phyloP scores from a whole-genome alignment of 2,329 filamentous ascomycete species.

The Aureobasidium sp. region DNA sequence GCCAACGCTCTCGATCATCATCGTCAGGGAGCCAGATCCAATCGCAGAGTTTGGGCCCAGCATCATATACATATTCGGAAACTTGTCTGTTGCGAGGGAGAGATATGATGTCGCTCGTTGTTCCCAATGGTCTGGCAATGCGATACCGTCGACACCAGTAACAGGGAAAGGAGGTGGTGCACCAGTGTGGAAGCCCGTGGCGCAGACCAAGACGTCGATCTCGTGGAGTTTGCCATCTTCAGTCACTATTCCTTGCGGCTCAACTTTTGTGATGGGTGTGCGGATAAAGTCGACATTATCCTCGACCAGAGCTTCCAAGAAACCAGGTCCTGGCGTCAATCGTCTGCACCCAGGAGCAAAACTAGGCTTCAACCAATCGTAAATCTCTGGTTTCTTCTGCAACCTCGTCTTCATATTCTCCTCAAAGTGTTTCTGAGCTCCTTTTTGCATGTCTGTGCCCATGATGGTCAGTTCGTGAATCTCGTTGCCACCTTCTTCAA shows the following conservation, averaged over 20 bases:
- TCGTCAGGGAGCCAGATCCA: slow-evolving; percentile 34
- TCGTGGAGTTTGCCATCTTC: slow-evolving; percentile 33
- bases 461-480: slow-evolving; percentile 25
- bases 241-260: slow-evolving; percentile 33
- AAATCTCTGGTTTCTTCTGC: slow-evolving; percentile 32
- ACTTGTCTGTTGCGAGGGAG: slow-evolving; percentile 18
- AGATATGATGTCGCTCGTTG: slow-evolving; percentile 23
- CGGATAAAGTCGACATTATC: slow-evolving; percentile 41
- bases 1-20: slow-evolving; percentile 35
- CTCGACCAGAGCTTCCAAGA: slow-evolving; percentile 43
- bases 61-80: slow-evolving; percentile 38
- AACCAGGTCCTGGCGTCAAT: slow-evolving; percentile 45
- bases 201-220: slow-evolving; percentile 37
- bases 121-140: slow-evolving; percentile 31
- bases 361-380: slow-evolving; percentile 34
- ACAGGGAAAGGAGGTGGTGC: slow-evolving; percentile 35
- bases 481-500: slow-evolving; percentile 29
- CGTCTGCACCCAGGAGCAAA: slow-evolving; percentile 43
- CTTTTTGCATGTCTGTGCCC: slow-evolving; percentile 32
- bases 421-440: slow-evolving; percentile 32
- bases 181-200: slow-evolving; percentile 33
- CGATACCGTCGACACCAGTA: slow-evolving; percentile 24
- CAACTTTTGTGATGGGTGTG: slow-evolving; percentile 34
- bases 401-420: slow-evolving; percentile 36
- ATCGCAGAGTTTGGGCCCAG: slow-evolving; percentile 37